Evolutionary conservation across 2,329 filamentous ascomycete species (phyloP), one percentile per base, ranked within the genome.

Genomic region (Fusarium torulosum): DNA sequence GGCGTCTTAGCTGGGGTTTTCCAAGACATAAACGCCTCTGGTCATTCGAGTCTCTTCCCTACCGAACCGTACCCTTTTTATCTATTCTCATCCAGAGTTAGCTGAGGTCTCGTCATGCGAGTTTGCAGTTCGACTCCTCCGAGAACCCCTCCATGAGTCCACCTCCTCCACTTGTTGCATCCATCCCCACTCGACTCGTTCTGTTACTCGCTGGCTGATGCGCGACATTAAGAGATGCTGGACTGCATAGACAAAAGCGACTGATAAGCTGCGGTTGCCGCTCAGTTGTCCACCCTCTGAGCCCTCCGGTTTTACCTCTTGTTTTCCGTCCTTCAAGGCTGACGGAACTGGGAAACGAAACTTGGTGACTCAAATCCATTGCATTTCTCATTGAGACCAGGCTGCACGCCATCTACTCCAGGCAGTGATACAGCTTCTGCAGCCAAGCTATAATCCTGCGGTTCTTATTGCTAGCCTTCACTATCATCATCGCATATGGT

Each of bases 211-310:
- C 58, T 70, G 58, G 66, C 46, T 59, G 54, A 70, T 69, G 66
- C 66, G 66, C 66, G 66, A 69, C 66, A 69, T 69, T 63, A 63
- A 69, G 59, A 67, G 54, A 67, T 60, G 71, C 63, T 65, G 61
- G 65, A 51, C 59, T 69, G 60, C 59, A 72, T 65, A 59, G 57
- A 58, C 59, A 60, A 62, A 66, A 70, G 66, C 63, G 53, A 73
- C 71, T 73, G 71, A 73, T 73, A 73, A 73, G 71, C 67, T 72
- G 68, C 65, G 51, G 69, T 62, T 73, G 71, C 67, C 71, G 67
- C 71, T 69, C 67, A 69, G 63, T 54, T 67, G 60, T 62, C 63
- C 63, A 69, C 63, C 57, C 66, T 63, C 58, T 69, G 52, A 66
- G 63, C 71, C 63, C 61, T 68, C 49, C 53, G 57, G 56, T 72